Conservation (phyloP, 139 green algal genomes). For the Micromonas commoda region DNA sequence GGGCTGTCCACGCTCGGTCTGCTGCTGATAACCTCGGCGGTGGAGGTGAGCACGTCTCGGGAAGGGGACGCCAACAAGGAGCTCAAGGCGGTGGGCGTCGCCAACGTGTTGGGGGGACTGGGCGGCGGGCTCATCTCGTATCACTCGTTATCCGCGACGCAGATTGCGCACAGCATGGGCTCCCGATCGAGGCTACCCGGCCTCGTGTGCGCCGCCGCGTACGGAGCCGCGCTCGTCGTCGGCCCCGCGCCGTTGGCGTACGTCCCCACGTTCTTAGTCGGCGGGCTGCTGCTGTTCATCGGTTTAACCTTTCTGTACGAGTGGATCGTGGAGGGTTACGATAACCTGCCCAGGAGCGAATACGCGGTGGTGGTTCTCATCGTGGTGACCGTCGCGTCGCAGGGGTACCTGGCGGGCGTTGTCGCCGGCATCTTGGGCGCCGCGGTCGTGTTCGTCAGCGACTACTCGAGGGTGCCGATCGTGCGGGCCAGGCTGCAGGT, state of each 20-base stretch:
- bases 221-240: background rate
- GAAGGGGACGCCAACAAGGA: conserved; percentile 13
- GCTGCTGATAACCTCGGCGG: conserved; percentile 4
- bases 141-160: conserved; percentile 9
- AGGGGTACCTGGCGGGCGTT: conserved; percentile 20
- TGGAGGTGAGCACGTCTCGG: background rate
- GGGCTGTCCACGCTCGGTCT: background rate
- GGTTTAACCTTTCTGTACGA: conserved; percentile 19
- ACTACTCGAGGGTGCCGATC: conserved; percentile 18
- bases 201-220: background rate
- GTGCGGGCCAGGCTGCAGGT: background rate
- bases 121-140: conserved; percentile 14
- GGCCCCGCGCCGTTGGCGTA: background rate
- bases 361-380: conserved; percentile 23
- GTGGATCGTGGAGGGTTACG: conserved; percentile 1
- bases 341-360: background rate
- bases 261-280: background rate
- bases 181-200: background rate
- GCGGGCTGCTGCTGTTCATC: conserved; percentile 16
- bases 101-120: conserved; percentile 3
- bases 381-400: conserved; percentile 4
- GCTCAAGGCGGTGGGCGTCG: conserved; percentile 10
- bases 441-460: conserved; percentile 11
- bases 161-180: conserved; percentile 15
- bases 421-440: conserved; percentile 11